phyloP scores from a whole-genome alignment of 2,329 filamentous ascomycete species.

The Colletotrichum musae region DNA sequence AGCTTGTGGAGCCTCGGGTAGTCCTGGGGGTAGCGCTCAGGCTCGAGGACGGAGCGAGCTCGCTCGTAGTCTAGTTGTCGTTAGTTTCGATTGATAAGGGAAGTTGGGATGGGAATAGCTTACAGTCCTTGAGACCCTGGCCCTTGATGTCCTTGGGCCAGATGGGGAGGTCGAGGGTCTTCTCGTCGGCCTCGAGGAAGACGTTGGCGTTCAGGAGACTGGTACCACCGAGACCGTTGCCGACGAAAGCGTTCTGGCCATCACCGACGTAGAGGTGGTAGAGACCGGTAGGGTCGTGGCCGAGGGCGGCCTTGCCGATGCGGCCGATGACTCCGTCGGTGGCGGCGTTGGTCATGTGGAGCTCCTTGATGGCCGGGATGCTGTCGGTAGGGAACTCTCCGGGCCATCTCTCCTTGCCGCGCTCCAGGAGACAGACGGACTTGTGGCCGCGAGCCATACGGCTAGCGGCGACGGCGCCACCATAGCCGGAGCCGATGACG shows the following conservation, averaged over 20 bases:
- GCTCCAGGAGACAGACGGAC: constrained; percentile 61
- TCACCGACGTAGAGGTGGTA: constrained; percentile 61
- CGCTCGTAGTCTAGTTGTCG: constrained; percentile 66
- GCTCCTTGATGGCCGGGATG: constrained; percentile 49
- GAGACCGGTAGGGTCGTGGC: constrained; percentile 56
- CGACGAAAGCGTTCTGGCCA: constrained; percentile 60
- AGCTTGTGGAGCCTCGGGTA: constrained; percentile 72
- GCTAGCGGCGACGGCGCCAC: constrained; percentile 63
- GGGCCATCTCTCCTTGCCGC: constrained; percentile 61
- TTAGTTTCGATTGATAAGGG: background rate
- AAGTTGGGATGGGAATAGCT: constrained; percentile 44
- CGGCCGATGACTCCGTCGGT: constrained; percentile 51
- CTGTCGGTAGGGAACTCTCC: constrained; percentile 58
- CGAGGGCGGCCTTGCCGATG: constrained; percentile 48
- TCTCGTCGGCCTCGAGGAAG: constrained; percentile 71
- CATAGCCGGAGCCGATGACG: constrained; percentile 65
- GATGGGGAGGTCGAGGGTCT: constrained; percentile 64
- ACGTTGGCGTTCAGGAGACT: constrained; percentile 78
- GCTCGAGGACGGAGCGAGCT: constrained; percentile 70
- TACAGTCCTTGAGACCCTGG: constrained; percentile 63
- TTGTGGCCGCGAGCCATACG: constrained; percentile 55
- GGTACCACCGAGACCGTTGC: constrained; percentile 71
- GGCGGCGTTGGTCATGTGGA: constrained; percentile 50
- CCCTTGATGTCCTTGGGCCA: constrained; percentile 73
- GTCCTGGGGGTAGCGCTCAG: constrained; percentile 68